These are phyloP conservation scores for Boletus sensibilis DNA, from an alignment of 768 basidiomycete genomes.

Conservation along the genomic window DNA sequence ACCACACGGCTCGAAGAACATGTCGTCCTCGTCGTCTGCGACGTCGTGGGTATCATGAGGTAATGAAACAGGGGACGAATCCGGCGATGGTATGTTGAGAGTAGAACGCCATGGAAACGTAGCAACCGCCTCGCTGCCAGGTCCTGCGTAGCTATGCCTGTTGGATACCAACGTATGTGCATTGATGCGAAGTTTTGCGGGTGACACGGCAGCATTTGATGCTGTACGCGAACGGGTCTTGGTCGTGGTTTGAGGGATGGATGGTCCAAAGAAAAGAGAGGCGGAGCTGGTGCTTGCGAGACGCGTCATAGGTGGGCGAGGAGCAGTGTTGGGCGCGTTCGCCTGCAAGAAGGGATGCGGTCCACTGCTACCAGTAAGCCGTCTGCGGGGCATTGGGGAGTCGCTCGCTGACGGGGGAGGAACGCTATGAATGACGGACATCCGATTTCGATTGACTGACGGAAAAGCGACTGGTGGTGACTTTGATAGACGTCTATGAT, in stretches of 20 bases:
- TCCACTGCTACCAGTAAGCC: constrained; percentile 42
- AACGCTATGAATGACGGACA: constrained; percentile 31
- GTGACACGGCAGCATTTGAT: constrained; percentile 16
- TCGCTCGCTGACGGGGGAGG: constrained; percentile 50
- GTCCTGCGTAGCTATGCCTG: constrained; percentile 68
- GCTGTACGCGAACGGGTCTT: constrained; percentile 26
- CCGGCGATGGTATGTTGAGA: constrained; percentile 44
- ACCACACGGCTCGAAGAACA: constrained; percentile 49
- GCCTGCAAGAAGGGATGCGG: constrained; percentile 34
- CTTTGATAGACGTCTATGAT: constrained; percentile 8
- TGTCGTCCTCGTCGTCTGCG: constrained; percentile 49
- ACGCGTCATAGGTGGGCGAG: constrained; percentile 46
- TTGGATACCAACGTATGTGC: constrained; percentile 38
- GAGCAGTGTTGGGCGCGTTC: constrained; percentile 16
- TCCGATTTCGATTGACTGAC: constrained; percentile 41
- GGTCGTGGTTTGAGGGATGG: constrained; percentile 31
- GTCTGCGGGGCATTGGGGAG: constrained; percentile 55
- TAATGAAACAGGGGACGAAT: constrained; percentile 45
- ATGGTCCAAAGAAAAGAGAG: constrained; percentile 63
- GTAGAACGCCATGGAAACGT: constrained; percentile 38
- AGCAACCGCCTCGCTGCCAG: constrained; percentile 34
- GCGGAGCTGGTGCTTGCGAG: constrained; percentile 54
- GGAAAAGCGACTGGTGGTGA: constrained; percentile 34
- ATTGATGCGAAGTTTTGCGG: constrained; percentile 2
- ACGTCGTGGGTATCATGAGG: constrained; percentile 31